Percentiles rank a stretch among this genome's conserved stretches.
These are phyloP conservation scores for Naganishia onofrii DNA, from an alignment of 768 basidiomycete species.

Conservation along the genomic window DNA sequence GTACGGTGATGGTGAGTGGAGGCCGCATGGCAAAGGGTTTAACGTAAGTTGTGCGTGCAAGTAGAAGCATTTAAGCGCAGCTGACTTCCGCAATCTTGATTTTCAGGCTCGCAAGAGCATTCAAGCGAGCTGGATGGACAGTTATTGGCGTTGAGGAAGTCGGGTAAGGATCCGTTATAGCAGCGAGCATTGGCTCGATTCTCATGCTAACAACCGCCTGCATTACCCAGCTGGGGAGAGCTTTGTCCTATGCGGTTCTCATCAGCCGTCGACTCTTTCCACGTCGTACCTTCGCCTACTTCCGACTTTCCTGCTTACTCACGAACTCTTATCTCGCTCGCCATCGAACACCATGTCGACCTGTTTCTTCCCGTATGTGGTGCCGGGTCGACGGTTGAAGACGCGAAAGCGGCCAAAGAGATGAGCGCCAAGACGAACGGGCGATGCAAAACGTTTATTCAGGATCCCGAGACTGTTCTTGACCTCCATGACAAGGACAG, in stretches of 20 bases:
- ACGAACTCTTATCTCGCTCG: slow-evolving; percentile 38
- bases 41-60: slow-evolving; percentile 36
- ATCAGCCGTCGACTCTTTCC: slow-evolving; percentile 39
- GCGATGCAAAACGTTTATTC: slow-evolving; percentile 46
- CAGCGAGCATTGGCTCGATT: neutral
- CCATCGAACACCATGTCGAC: slow-evolving; percentile 38
- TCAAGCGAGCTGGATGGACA: slow-evolving; percentile 48
- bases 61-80: neutral
- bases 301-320: slow-evolving; percentile 41
- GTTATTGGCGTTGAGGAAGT: slow-evolving; percentile 48
- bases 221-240: slow-evolving; percentile 46
- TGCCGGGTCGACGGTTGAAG: slow-evolving; percentile 49
- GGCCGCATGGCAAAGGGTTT: slow-evolving; percentile 47
- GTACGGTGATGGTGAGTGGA: slow-evolving; percentile 47
- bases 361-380: slow-evolving; percentile 51
- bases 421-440: slow-evolving; percentile 41
- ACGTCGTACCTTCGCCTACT: slow-evolving; percentile 41
- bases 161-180: slow-evolving; percentile 31
- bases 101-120: slow-evolving; percentile 42
- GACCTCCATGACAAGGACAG: slow-evolving; percentile 49
- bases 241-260: slow-evolving; percentile 46
- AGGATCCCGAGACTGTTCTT: slow-evolving; percentile 46
- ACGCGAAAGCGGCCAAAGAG: slow-evolving; percentile 47
- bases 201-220: neutral
- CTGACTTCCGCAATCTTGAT: neutral